phyloP scores from a whole-genome alignment of 345 rosid genomes.

The Psidium guajava region DNA sequence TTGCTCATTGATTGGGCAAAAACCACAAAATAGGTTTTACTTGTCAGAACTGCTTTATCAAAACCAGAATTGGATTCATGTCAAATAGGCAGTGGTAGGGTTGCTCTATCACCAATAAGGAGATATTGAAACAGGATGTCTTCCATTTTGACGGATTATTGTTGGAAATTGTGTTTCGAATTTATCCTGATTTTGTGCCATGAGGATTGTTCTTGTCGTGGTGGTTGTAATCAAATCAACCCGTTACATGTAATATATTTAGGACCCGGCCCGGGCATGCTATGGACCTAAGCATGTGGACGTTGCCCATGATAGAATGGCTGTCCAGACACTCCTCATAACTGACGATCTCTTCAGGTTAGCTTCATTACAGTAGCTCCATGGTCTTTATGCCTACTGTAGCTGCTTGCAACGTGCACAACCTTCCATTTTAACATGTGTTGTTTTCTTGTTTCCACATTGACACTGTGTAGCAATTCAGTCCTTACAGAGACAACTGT shows the following conservation, averaged over 20 bases:
- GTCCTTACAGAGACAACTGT: background rate
- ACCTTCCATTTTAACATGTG: background rate
- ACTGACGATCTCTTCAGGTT: slow-evolving; percentile 96
- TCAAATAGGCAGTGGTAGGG: background rate
- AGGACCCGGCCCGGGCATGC: slow-evolving; percentile 86
- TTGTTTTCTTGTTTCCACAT: background rate
- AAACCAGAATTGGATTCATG: background rate
- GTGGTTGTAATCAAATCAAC: background rate
- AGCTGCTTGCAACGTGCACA: background rate
- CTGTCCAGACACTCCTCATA: slow-evolving; percentile 84
- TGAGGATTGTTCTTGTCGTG: background rate
- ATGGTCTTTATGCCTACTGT: background rate
- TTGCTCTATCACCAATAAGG: background rate
- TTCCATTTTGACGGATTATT: background rate
- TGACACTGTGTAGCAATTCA: background rate
- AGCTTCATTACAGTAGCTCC: background rate
- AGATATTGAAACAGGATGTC: background rate
- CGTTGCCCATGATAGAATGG: slow-evolving; percentile 93
- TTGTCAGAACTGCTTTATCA: background rate
- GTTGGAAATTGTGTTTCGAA: background rate
- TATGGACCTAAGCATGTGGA: slow-evolving; percentile 98
- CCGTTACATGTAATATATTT: background rate
- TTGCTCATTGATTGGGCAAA: background rate
- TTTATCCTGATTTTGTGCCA: background rate
- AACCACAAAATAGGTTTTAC: background rate